Evolutionary conservation across 163 green algal species (phyloP), one percentile per base, ranked within the genome.

Genomic region (Scenedesmus sp.): DNA sequence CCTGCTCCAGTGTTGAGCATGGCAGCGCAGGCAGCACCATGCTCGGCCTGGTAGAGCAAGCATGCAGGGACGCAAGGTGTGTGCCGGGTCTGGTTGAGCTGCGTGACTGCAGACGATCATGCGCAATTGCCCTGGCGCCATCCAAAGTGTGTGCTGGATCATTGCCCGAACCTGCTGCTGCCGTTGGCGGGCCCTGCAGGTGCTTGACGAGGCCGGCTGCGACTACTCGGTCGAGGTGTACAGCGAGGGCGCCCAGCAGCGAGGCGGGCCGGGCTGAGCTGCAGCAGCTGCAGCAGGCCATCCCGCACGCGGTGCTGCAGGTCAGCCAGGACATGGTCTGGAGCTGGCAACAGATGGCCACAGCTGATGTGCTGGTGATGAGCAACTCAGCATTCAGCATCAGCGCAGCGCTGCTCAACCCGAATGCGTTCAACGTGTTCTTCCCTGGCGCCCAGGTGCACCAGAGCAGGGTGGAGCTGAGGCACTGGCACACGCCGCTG

Each of bases 191-290:
- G 10, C n/a, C 18, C 26, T 72, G 49, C 61, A 89, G 84, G 84
- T 83, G 84, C 70, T 89, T 49, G 84, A 89, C 33, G 59, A 81
- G 35, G 37, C 51, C 10, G 84, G 84, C 6, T 82, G 84, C 12
- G 84, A 83, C 42, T 89, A 81, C 61, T 40, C 42, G 13, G 61
- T 89, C 10, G 84, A 89, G 84, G 61, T 89, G 24, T 89, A 89
- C 61, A 89, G 42, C 1, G 84, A 89, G 42, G n/a, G 49, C 59
- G 22, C 61, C 84, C 24, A 81, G 61, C 84, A 89, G 26, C 15
- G 33, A 65, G 30, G 37, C 56, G 61, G 83, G 83, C 56, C 30
- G 46, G 15, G 83, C 56, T 26, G 84, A 89, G 84, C 84, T 89
- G 26, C 37, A n/a, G 61, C 46, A 61, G 35, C 84, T 89, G 26